Conservation (phyloP, 768 basidiomycete genomes). For the Tulasnella sp. region DNA sequence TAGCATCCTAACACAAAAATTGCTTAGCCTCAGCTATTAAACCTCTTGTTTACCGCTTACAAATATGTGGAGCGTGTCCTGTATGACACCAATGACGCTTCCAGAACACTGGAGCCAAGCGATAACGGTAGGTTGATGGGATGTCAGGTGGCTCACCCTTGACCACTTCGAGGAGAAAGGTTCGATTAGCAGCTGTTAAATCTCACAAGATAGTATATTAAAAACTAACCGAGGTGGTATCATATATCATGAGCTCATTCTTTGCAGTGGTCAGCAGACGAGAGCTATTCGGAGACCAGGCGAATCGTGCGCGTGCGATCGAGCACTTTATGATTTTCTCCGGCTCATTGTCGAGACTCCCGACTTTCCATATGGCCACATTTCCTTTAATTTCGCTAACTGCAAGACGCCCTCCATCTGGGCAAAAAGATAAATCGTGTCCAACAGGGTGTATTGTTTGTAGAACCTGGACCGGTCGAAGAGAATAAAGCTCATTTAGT, state of each 20-base stretch:
- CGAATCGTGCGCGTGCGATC: conserved; percentile 58
- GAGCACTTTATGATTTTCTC: conserved; percentile 49
- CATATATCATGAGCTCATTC: conserved; percentile 72
- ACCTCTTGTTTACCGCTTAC: too few relatives aligned
- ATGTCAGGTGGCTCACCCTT: conserved; percentile 59
- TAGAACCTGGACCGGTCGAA: neutral
- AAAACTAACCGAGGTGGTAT: conserved; percentile 52
- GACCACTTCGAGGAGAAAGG: conserved; percentile 56
- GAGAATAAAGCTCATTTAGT: neutral
- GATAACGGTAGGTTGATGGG: conserved; percentile 53
- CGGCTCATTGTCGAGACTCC: conserved; percentile 51
- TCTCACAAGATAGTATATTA: neutral
- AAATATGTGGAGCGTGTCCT: too few relatives aligned
- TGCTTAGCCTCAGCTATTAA: too few relatives aligned
- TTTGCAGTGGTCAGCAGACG: conserved; percentile 64
- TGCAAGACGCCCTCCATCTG: conserved; percentile 71
- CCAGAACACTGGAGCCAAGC: too few relatives aligned
- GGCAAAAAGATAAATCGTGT: conserved; percentile 73
- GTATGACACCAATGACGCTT: too few relatives aligned
- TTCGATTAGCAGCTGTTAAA: neutral
- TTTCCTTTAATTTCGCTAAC: conserved; percentile 59
- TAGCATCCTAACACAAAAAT: too few relatives aligned
- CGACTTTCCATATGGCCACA: conserved; percentile 22
- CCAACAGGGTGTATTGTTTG: conserved; percentile 47
- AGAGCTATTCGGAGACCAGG: conserved; percentile 75